Base-by-base conservation (phyloP, 345 rosid species). In the Sisymbrium irio region DNA sequence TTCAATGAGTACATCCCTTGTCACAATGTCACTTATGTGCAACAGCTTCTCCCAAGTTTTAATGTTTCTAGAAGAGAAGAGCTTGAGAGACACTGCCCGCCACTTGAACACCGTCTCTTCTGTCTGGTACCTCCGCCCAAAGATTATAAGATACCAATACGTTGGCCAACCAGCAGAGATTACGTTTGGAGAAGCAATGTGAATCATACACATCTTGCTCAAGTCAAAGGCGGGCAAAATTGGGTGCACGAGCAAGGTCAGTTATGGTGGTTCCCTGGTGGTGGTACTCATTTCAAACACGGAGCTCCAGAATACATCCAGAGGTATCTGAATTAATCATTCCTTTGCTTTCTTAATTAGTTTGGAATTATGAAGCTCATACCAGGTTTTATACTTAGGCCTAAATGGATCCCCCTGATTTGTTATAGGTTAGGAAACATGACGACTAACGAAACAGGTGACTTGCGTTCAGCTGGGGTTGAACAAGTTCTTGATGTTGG, bases 201-300 rank as follows among this genome's bases (percentile, higher is more conserved):
- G 65, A 95, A 95, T 85, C 99, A 95, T 82, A 88, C 96, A 6
- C 97, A 27, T 82, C 96, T 94, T 62, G 97, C 98, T 64, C 84
- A 91, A 67, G 98, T 91, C 6, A 91, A 94, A 84, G 98, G 97
- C 47, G 98, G 98, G 18, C 97, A 94, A 54, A 94, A 94, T 76
- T 94, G 98, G 98, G 98, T 94, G 70, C 98, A 94, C 28, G 93
- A 87, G 65, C 85, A 84, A 71, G 82, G 82, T 73, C 85, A 85
- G 59, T 70, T 88, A 28, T 94, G 99, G 98, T 92, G 96, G 96
- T 95, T 95, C 69, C 99, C 99, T 6, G 99, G 98, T 62, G 99
- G 99, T 7, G 99, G 99, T 42, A 95, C 99, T 62, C 97, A 95
- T 86, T 95, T 95, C 83, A 95, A 95, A 87, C 92, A 90, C 27